Evolutionary conservation across 1,139 yeast species (phyloP), one percentile per base, ranked within the genome.

Genomic region (Scheffersomyces parashehatae): DNA sequence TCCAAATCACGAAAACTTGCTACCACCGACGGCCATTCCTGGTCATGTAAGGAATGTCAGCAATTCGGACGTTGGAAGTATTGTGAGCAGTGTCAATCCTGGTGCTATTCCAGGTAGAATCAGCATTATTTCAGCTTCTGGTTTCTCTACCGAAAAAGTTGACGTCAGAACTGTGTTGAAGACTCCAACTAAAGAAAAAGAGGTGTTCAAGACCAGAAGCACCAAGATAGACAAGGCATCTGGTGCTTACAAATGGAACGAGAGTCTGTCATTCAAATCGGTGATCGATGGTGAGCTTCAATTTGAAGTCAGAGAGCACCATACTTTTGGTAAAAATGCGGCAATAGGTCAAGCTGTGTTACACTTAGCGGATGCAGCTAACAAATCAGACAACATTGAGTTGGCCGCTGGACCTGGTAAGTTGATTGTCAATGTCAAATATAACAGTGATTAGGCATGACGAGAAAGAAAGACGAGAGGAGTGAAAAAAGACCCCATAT

Each of bases 301-400:
- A 4, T 78, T 91, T 56, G 70, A 73, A 34, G 78, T 88, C 12
- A 73, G 80, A 40, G 83, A 85, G 40, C 86, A 82, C 59, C 95
- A 87, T 62, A 77, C 82, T 3, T 77, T 91, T 54, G 93, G 96
- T 36, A 83, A 86, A 57, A 83, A 80, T 50, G 73, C 73, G 36
- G 86, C 81, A 42, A 50, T 89, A 39, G 96, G 88, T 12, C 75
- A 73, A 41, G 82, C 81, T 5, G 60, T 64, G 16, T 51, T 82
- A 35, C 55, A 56, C 11, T 65, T 81, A 49, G 45, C 58, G n/a
- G 77, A 75, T 14, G 70, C 55, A 31, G 46, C 62, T 39, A 65
- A 67, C 53, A 70, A 70, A 28, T 55, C 58, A 34, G 70, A 68
- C 15, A 62, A 64, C 35, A 43, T 69, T 29, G 47, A 53, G 3